Percentiles rank a stretch among this genome's conserved stretches.
These are phyloP conservation scores for Aspergillus terreus DNA, from an alignment of 2,329 filamentous ascomycete genomes.

Conservation along the genomic window DNA sequence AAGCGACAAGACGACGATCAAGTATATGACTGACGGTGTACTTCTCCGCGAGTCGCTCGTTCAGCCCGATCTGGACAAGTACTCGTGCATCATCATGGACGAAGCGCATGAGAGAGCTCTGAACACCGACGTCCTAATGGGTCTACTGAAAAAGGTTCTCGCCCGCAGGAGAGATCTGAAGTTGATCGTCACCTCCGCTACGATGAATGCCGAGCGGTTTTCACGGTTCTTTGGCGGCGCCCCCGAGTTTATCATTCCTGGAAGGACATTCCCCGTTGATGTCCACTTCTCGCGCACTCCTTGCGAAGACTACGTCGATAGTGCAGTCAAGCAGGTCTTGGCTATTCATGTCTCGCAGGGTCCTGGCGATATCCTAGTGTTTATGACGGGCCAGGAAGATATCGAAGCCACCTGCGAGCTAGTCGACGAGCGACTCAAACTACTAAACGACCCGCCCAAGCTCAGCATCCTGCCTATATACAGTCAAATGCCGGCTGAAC, in stretches of 20 bases:
- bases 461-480: constrained; percentile 95
- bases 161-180: constrained; percentile 86
- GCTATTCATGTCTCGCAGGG: constrained; percentile 96
- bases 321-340: constrained; percentile 91
- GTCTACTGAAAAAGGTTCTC: constrained; percentile 94
- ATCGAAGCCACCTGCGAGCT: constrained; percentile 96
- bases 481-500: constrained; percentile 97
- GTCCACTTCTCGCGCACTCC: constrained; percentile 93
- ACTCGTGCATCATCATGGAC: constrained; percentile 99
- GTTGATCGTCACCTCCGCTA: constrained; percentile 94
- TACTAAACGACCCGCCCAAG: constrained; percentile 91
- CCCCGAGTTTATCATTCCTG: constrained; percentile 93
- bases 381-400: constrained; percentile 99
- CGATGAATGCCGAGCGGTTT: constrained; percentile 96
- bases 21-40: constrained; percentile 99
- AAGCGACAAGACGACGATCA: constrained; percentile 90
- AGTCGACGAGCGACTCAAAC: constrained; percentile 77
- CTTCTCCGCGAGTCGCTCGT: constrained; percentile 88
- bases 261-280: constrained; percentile 94
- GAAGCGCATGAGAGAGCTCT: constrained; percentile 95
- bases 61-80: constrained; percentile 88
- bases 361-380: constrained; percentile 88
- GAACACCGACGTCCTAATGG: constrained; percentile 97
- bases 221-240: constrained; percentile 94
- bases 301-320: constrained; percentile 96